These are phyloP conservation scores for Haplosporangium sp. DNA, from an alignment of 371 early-diverging fungal genomes.

Conservation along the genomic window DNA sequence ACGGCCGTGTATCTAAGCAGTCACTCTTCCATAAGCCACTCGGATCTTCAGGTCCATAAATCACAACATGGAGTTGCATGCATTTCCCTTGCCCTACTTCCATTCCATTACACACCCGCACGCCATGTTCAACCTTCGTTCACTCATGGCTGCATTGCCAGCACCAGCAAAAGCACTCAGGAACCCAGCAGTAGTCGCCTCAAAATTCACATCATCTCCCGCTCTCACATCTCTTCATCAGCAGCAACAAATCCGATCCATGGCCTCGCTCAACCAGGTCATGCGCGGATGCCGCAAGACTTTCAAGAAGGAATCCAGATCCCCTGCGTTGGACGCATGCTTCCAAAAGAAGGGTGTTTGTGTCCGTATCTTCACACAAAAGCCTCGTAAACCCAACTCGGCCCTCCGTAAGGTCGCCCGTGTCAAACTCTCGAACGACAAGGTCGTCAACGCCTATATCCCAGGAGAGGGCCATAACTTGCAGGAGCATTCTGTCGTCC, in stretches of 20 bases:
- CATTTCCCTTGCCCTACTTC: background rate
- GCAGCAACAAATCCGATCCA: slow-evolving; percentile 54
- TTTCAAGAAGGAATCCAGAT: slow-evolving; percentile 70
- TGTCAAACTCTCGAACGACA: slow-evolving; percentile 89
- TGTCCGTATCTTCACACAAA: slow-evolving; percentile 93
- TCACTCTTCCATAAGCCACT: slow-evolving; percentile 10
- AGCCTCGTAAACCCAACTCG: slow-evolving; percentile 95
- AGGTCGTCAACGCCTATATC: slow-evolving; percentile 92
- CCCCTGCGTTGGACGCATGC: slow-evolving; percentile 90
- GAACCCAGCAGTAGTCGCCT: slow-evolving; percentile 16
- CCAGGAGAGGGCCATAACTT: slow-evolving; percentile 98
- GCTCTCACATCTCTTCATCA: slow-evolving; percentile 19
- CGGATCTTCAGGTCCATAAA: background rate
- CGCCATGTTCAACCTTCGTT: slow-evolving; percentile 47
- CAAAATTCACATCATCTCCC: slow-evolving; percentile 19
- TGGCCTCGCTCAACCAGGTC: slow-evolving; percentile 97
- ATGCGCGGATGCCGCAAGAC: slow-evolving; percentile 89
- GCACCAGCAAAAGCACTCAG: slow-evolving; percentile 29
- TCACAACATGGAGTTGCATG: too few relatives aligned
- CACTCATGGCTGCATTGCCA: slow-evolving; percentile 51
- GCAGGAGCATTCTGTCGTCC: slow-evolving; percentile 97
- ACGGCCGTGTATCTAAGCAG: background rate
- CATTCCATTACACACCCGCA: slow-evolving; percentile 7
- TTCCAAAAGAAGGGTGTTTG: slow-evolving; percentile 96
- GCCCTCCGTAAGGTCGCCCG: slow-evolving; percentile 90